A percentile compares a stretch with the other conserved stretches of the same genome.
Conservation (phyloP, 2,329 filamentous ascomycete genomes). For the Colletotrichum paranaense region DNA sequence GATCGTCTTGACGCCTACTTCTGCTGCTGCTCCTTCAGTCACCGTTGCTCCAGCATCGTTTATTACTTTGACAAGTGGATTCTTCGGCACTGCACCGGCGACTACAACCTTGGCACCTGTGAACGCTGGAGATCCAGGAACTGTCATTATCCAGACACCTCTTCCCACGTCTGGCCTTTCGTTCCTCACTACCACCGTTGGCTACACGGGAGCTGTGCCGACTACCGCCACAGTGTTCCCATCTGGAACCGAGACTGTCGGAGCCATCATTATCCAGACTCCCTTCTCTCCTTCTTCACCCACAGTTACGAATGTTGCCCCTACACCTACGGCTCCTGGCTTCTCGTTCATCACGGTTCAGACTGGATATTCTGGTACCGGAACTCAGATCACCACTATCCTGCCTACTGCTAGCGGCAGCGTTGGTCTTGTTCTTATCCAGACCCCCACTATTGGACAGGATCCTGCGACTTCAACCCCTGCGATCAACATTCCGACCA, state of each 20-base stretch:
- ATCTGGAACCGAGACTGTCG: constrained; percentile 16
- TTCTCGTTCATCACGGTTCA: constrained; percentile 24
- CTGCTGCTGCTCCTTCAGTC: not conserved
- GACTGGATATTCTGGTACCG: constrained; percentile 13
- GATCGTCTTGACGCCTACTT: constrained; percentile 21
- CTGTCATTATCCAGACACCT: constrained; percentile 22
- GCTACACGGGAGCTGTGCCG: not conserved
- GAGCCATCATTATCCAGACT: constrained; percentile 27
- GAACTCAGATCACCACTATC: constrained; percentile 19
- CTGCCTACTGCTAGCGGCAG: not conserved
- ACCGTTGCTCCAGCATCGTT: constrained; percentile 7
- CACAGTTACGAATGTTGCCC: not conserved
- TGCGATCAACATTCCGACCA: not conserved
- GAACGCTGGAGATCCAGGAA: constrained; percentile 6
- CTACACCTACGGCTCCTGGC: not conserved
- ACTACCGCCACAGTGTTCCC: constrained; percentile 20
- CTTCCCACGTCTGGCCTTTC: not conserved
- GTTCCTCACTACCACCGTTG: constrained; percentile 19
- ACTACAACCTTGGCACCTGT: constrained; percentile 13
- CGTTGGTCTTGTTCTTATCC: constrained; percentile 21
- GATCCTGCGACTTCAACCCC: not conserved
- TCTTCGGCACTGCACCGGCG: constrained; percentile 4
- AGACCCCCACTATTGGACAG: constrained; percentile 11
- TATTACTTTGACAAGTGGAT: constrained; percentile 11
- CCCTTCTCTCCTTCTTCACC: not conserved